Base-by-base conservation (phyloP, 2,329 filamentous ascomycete species). In the Beauveria sp. region DNA sequence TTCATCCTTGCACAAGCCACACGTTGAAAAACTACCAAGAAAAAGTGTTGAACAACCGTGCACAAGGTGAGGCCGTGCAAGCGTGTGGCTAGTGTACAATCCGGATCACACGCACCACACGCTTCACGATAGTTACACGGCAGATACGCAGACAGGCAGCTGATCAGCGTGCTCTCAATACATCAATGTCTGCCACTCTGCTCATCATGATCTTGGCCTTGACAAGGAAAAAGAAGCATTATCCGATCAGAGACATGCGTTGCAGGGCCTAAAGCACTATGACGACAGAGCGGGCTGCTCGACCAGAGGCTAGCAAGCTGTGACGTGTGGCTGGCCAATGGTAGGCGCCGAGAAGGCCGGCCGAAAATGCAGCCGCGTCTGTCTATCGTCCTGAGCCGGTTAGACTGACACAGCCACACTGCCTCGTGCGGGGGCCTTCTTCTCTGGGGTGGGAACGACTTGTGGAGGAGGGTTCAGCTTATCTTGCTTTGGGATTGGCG, bases 171-270 rank as follows among this genome's bases (percentile, higher is more conserved):
- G 12, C 12, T 34, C 31, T 48, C 16, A 28, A 28, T 26, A n/a
- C 46, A 28, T 2, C 31, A 34, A 34, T 34, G 31, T 14, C 31
- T 34, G 5, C 12, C 31, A 14, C 10, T 46, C 38, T 56, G 20
- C n/a, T 31, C 26, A 58, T 58, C 43, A 14, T 31, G 43, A 49
- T 26, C 52, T 42, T 18, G 9, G 38, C 28, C 18, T 28, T 31
- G 34, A 20, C n/a, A 54, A n/a, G 14, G 28, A 48, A 14, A 38
- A 4, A 42, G 28, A 42, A 49, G 5, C 48, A 60, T 38, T 26
- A 46, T 55, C 50, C 50, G 50, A 61, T 61, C 59, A 61, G 59
- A 61, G 59, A 61, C 59, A 55, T 61, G 58, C 58, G 42, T 61
- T 54, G 49, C 28, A 61, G 51, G 50, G 42, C 43, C 20, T 28